A percentile compares a stretch with the other conserved stretches of the same genome.
These are phyloP conservation scores for Sclerotinia borealis DNA, from an alignment of 2,329 filamentous ascomycete species.

Conservation along the genomic window DNA sequence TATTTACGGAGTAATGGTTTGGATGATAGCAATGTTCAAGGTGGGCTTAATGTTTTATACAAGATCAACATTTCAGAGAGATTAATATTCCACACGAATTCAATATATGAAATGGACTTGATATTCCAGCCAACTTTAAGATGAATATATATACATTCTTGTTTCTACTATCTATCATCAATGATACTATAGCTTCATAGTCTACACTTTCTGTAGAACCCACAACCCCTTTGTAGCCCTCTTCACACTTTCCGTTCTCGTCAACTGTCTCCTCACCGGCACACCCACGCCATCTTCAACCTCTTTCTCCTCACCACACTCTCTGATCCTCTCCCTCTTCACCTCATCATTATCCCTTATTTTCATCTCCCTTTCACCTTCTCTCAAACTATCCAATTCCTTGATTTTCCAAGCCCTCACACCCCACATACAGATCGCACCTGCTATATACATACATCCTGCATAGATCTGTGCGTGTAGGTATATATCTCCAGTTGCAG, in stretches of 20 bases:
- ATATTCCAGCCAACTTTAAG: too few relatives aligned
- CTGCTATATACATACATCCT: constrained; percentile 56
- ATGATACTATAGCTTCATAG: too few relatives aligned
- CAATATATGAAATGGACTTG: too few relatives aligned
- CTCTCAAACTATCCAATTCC: constrained; percentile 38
- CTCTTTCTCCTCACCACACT: background rate
- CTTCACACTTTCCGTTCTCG: constrained; percentile 12
- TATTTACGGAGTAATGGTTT: too few relatives aligned
- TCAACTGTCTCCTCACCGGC: background rate
- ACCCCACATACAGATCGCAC: constrained; percentile 46
- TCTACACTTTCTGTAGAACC: constrained; percentile 9
- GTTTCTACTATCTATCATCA: background rate
- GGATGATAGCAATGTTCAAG: too few relatives aligned
- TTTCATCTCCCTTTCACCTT: constrained; percentile 16
- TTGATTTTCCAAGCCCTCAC: constrained; percentile 56
- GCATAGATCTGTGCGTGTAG: constrained; percentile 54
- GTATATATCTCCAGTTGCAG: constrained; percentile 43
- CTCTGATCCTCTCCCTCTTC: constrained; percentile 1
- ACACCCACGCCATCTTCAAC: background rate
- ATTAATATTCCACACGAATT: too few relatives aligned
- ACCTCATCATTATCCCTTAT: constrained; percentile 20
- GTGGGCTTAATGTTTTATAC: too few relatives aligned
- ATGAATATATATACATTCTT: background rate
- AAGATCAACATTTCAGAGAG: too few relatives aligned
- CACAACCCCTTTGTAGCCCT: constrained; percentile 6